Percentiles rank a stretch among this genome's conserved stretches.
phyloP scores from a whole-genome alignment of 495 filamentous ascomycete genomes.

The Talaromyces nanjingensis region DNA sequence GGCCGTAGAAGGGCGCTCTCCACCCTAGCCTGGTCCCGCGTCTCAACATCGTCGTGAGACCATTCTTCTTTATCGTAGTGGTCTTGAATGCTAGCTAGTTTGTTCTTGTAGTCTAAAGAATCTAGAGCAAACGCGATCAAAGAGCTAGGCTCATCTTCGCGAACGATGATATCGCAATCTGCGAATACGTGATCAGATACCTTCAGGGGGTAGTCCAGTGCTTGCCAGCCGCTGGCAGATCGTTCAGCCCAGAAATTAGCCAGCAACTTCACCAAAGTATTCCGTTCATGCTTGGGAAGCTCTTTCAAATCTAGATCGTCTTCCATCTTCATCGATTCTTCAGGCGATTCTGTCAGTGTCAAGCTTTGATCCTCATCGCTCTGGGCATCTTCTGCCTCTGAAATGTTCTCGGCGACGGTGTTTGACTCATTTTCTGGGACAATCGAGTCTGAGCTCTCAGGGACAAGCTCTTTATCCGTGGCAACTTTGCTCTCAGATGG shows the following conservation, averaged over 20 bases:
- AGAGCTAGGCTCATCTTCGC: constrained; percentile 95
- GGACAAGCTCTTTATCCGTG: constrained; percentile 12
- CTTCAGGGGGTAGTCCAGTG: constrained; percentile 85
- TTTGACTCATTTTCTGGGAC: constrained; percentile 45
- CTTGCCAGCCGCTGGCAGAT: constrained; percentile 92
- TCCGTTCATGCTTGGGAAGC: constrained; percentile 84
- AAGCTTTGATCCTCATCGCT: constrained; percentile 65
- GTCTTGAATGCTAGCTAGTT: constrained; percentile 64
- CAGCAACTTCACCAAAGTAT: constrained; percentile 86
- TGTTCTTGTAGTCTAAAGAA: constrained; percentile 75
- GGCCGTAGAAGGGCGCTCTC: constrained; percentile 71
- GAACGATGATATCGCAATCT: constrained; percentile 95
- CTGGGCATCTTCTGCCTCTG: constrained; percentile 52
- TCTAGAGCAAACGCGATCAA: constrained; percentile 88
- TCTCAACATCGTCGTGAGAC: constrained; percentile 14
- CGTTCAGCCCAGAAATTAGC: constrained; percentile 98
- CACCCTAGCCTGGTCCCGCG: constrained; percentile 48
- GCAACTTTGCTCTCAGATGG: constrained; percentile 18
- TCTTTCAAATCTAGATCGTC: constrained; percentile 57
- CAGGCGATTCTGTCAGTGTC: constrained; percentile 58
- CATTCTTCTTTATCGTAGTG: constrained; percentile 39
- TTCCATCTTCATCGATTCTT: constrained; percentile 56
- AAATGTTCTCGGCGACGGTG: constrained; percentile 48
- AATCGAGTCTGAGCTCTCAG: constrained; percentile 24
- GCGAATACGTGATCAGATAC: constrained; percentile 90